phyloP scores from a whole-genome alignment of 2,329 filamentous ascomycete species.

The Trichocomaceae sp. region DNA sequence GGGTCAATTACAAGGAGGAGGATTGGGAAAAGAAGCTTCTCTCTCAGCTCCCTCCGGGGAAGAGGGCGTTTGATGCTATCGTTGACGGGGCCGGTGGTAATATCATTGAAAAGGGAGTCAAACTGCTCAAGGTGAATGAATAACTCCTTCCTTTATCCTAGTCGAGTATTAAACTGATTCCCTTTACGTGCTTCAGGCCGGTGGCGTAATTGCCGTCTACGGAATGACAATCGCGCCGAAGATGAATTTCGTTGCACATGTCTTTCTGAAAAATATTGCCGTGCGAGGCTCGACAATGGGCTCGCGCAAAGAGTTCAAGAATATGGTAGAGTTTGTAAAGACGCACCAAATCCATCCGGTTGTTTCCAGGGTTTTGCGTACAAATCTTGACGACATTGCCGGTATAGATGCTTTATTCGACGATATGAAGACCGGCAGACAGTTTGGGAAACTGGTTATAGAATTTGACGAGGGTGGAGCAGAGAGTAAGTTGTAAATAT shows the following conservation, averaged over 20 bases:
- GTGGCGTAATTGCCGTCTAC: constrained; percentile 78
- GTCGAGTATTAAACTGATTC: constrained; percentile 14
- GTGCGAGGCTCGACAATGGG: constrained; percentile 86
- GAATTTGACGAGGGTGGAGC: constrained; percentile 47
- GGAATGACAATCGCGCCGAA: constrained; percentile 84
- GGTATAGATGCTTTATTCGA: constrained; percentile 77
- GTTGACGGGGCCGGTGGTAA: constrained; percentile 88
- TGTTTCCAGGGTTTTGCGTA: constrained; percentile 63
- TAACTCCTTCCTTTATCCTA: neutral
- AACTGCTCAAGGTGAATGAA: constrained; percentile 56
- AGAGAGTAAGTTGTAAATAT: constrained; percentile 30
- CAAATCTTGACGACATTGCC: constrained; percentile 65
- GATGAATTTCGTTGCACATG: constrained; percentile 80
- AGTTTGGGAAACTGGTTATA: constrained; percentile 91
- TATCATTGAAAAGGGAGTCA: constrained; percentile 62
- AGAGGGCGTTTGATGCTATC: constrained; percentile 69
- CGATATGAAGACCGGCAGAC: constrained; percentile 75
- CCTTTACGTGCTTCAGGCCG: constrained; percentile 42
- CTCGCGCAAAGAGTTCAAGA: constrained; percentile 77
- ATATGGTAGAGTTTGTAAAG: constrained; percentile 79
- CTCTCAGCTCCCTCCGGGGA: constrained; percentile 52
- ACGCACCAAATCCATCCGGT: constrained; percentile 68
- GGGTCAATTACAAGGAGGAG: constrained; percentile 72
- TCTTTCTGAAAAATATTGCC: constrained; percentile 81
- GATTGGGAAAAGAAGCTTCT: constrained; percentile 75